Percentiles rank a stretch among this genome's conserved stretches.
Conservation (phyloP, 1,284 basidiomycete genomes). For the Tremellales sp. region DNA sequence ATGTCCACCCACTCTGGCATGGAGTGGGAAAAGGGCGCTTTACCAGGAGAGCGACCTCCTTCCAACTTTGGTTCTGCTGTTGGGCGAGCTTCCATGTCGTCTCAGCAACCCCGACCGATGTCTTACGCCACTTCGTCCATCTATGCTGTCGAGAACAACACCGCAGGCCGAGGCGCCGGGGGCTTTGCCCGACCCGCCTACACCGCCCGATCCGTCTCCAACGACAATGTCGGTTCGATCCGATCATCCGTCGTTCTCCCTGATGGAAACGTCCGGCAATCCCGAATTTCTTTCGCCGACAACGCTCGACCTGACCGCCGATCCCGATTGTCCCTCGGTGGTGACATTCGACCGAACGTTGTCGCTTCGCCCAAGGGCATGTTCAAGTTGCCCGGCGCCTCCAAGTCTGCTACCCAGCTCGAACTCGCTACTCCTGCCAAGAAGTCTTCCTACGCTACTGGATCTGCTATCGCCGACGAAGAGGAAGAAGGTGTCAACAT, state of each 20-base stretch:
- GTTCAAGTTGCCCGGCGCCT: conserved; percentile 51
- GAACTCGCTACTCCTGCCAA: conserved; percentile 26
- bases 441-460: conserved; percentile 45
- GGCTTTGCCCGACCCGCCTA: conserved; percentile 17
- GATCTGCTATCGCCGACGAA: conserved; percentile 38
- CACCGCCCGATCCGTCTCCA: conserved; percentile 22
- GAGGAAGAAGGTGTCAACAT: conserved; percentile 39
- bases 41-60: conserved; percentile 50
- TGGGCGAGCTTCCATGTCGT: conserved; percentile 24
- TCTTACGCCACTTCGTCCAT: conserved; percentile 35
- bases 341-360: conserved; percentile 51
- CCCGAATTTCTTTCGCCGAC: conserved; percentile 46
- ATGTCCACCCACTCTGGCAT: conserved; percentile 39
- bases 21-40: conserved; percentile 46
- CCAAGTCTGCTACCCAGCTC: conserved; percentile 27
- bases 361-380: conserved; percentile 3
- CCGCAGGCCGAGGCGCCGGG: conserved; percentile 65
- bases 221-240: conserved; percentile 18
- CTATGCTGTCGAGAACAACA: conserved; percentile 48
- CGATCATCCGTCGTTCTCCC: conserved; percentile 57
- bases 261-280: conserved; percentile 42
- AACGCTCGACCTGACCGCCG: conserved; percentile 50
- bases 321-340: conserved; percentile 68
- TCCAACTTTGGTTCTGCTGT: conserved; percentile 68
- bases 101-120: conserved; percentile 17